phyloP scores from a whole-genome alignment of 345 rosid species.

The Orychophragmus violaceus region DNA sequence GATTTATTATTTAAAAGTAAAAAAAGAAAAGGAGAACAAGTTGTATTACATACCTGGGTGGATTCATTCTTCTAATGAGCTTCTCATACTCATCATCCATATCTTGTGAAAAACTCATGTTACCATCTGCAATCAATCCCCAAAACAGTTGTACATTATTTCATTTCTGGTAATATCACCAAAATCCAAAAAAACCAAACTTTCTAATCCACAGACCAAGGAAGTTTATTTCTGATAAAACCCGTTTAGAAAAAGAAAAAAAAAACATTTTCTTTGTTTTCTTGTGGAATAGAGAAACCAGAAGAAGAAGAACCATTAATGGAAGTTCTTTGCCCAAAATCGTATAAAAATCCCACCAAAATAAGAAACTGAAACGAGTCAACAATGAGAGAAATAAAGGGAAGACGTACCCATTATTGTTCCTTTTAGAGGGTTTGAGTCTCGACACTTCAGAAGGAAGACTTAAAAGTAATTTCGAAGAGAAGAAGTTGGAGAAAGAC shows the following conservation, averaged over 20 bases:
- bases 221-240: background rate
- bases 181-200: constrained; percentile 10
- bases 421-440: background rate
- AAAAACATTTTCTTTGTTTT: background rate
- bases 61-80: constrained; percentile 84
- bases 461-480: background rate
- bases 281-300: background rate
- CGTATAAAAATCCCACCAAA: too few relatives aligned
- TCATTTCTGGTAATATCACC: background rate
- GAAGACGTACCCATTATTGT: constrained; percentile 46
- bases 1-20: background rate
- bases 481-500: constrained; percentile 13
- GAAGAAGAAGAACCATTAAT: constrained; percentile 2
- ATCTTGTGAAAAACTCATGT: constrained; percentile 60
- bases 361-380: constrained; percentile 19
- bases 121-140: constrained; percentile 40
- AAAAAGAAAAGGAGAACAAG: background rate
- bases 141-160: background rate
- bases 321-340: background rate
- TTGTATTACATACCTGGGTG: constrained; percentile 55
- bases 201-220: background rate
- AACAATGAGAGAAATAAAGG: background rate
- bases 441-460: background rate
- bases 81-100: constrained; percentile 88
- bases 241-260: background rate